These are phyloP conservation scores for Cyclotella atomus DNA, from an alignment of 108 stramenopile species.

Conservation along the genomic window DNA sequence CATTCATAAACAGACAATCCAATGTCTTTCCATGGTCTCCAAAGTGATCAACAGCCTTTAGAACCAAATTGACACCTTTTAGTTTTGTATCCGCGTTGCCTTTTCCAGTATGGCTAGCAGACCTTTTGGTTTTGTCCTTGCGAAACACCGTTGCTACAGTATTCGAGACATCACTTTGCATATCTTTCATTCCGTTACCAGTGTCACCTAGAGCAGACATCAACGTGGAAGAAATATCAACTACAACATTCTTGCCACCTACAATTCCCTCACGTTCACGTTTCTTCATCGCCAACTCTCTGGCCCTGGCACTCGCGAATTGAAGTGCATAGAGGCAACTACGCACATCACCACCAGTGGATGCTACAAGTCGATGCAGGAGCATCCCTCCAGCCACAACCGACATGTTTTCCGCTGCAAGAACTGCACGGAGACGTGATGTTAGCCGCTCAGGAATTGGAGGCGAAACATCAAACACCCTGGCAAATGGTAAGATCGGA, in stretches of 20 bases:
- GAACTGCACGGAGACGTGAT: conserved; percentile 81
- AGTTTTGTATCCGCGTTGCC: neutral
- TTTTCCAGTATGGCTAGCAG: conserved; percentile 11
- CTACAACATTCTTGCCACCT: conserved; percentile 25
- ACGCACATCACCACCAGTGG: conserved; percentile 87
- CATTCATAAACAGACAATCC: conserved; percentile 75
- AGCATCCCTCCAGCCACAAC: conserved; percentile 57
- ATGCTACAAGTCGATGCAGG: conserved; percentile 70
- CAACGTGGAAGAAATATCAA: conserved; percentile 67
- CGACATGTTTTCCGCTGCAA: conserved; percentile 66
- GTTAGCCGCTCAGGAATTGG: conserved; percentile 75
- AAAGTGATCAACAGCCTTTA: conserved; percentile 56
- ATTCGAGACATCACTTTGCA: conserved; percentile 68
- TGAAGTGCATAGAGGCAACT: conserved; percentile 93
- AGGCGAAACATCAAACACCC: conserved; percentile 82
- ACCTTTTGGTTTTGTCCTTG: conserved; percentile 38
- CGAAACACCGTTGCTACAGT: conserved; percentile 70
- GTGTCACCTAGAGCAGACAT: conserved; percentile 54
- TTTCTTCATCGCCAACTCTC: conserved; percentile 46
- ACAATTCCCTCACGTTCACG: conserved; percentile 19
- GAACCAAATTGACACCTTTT: conserved; percentile 39
- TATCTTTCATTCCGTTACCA: conserved; percentile 77
- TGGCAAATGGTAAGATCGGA: conserved; percentile 87
- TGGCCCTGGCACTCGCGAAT: conserved; percentile 71
- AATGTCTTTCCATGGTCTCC: conserved; percentile 74